Conservation (phyloP, 768 basidiomycete genomes). For the Lentinula lateritia region DNA sequence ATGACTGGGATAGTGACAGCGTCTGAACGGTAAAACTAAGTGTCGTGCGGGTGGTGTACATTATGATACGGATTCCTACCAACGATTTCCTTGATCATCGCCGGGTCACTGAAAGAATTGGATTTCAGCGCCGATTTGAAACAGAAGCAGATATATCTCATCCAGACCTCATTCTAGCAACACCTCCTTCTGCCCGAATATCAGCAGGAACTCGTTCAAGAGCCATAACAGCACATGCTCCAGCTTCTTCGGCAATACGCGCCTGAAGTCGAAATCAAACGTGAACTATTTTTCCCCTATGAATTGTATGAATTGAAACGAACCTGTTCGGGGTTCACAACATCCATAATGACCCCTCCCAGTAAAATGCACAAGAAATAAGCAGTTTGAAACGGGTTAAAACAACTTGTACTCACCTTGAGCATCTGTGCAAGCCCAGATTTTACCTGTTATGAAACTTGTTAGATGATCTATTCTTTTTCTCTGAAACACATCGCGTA, state of each 20-base stretch:
- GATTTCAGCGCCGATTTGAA: conserved; percentile 17
- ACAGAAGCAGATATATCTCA: not conserved
- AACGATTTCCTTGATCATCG: conserved; percentile 95
- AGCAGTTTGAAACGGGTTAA: not conserved
- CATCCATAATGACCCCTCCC: conserved; percentile 73
- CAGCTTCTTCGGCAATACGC: conserved; percentile 94
- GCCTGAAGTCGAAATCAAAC: conserved; percentile 44
- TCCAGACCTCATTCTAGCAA: conserved; percentile 84
- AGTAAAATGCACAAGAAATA: not conserved
- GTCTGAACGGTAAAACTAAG: conserved; percentile 14
- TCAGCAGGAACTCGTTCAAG: conserved; percentile 94
- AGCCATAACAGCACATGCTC: conserved; percentile 98
- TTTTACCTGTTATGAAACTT: conserved; percentile 44
- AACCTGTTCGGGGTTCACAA: conserved; percentile 57
- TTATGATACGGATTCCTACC: conserved; percentile 17
- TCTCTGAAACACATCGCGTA: conserved; percentile 17
- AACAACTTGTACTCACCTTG: conserved; percentile 36
- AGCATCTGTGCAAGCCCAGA: conserved; percentile 77
- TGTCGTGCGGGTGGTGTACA: not conserved
- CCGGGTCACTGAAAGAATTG: conserved; percentile 66
- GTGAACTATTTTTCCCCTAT: not conserved
- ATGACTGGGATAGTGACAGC: conserved; percentile 97
- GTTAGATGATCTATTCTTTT: not conserved
- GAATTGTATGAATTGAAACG: not conserved
- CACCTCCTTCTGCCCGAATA: conserved; percentile 87